Percentiles rank a stretch among this genome's conserved stretches.
phyloP scores from a whole-genome alignment of 176 grass and related monocot species.

The Poa pratensis region DNA sequence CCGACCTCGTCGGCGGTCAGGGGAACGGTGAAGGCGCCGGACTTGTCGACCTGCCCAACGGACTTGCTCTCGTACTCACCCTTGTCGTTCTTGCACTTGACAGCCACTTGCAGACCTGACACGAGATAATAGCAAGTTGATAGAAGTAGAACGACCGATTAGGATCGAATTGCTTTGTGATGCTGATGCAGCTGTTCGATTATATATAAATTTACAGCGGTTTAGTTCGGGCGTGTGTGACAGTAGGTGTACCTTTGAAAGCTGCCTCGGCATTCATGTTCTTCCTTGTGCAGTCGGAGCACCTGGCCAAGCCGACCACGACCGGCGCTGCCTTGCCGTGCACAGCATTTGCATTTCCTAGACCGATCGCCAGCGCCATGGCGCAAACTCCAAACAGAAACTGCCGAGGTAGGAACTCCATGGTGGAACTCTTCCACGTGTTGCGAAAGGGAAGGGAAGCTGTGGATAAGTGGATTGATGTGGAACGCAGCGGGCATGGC shows the following conservation, averaged over 20 bases:
- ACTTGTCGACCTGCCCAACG: conserved; percentile 31
- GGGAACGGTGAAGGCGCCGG: conserved; percentile 49
- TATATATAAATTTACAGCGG: neutral
- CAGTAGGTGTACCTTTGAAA: conserved; percentile 38
- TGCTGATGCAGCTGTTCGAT: too few relatives aligned
- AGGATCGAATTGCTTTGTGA: too few relatives aligned
- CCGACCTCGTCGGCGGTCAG: conserved; percentile 39
- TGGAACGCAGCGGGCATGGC: neutral
- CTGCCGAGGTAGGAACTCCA: conserved; percentile 33
- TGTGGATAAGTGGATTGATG: conserved; percentile 38
- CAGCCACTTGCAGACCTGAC: conserved; percentile 54
- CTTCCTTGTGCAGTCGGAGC: conserved; percentile 51
- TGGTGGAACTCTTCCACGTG: conserved; percentile 14
- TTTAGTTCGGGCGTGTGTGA: neutral
- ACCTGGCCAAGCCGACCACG: conserved; percentile 52
- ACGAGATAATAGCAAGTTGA: too few relatives aligned
- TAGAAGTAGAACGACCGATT: too few relatives aligned
- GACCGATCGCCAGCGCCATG: conserved; percentile 6
- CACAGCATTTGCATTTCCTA: neutral
- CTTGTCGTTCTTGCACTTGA: conserved; percentile 55
- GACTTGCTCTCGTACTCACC: conserved; percentile 54
- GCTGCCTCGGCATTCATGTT: conserved; percentile 51
- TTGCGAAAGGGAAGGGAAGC: conserved; percentile 4
- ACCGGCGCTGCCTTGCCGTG: conserved; percentile 26
- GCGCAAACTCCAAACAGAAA: conserved; percentile 17